These are phyloP conservation scores for Multifurca ochricompacta DNA, from an alignment of 768 basidiomycete species.

Conservation along the genomic window DNA sequence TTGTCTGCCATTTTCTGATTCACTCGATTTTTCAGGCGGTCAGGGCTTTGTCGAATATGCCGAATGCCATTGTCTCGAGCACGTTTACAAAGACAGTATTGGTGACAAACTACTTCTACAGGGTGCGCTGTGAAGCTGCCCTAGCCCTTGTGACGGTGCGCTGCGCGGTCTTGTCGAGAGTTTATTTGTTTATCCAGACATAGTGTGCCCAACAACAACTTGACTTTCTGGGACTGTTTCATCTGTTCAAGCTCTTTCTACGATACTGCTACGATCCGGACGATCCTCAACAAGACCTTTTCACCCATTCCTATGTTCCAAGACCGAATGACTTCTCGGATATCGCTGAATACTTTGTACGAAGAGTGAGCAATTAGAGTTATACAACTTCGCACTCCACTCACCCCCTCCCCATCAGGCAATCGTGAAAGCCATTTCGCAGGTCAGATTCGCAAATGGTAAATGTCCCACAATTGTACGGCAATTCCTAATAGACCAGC, in stretches of 20 bases:
- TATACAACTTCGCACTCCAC: not conserved
- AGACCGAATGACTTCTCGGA: slow-evolving; percentile 93
- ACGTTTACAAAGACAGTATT: slow-evolving; percentile 89
- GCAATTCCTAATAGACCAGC: slow-evolving; percentile 82
- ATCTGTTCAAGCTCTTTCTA: slow-evolving; percentile 91
- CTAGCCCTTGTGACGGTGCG: slow-evolving; percentile 73
- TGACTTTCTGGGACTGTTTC: slow-evolving; percentile 88
- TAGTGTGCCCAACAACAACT: slow-evolving; percentile 80
- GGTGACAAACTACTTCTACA: slow-evolving; percentile 92
- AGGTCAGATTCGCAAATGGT: slow-evolving; percentile 79
- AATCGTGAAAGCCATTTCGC: slow-evolving; percentile 74
- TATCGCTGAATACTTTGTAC: slow-evolving; percentile 87
- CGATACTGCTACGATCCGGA: slow-evolving; percentile 87
- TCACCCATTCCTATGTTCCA: slow-evolving; percentile 84
- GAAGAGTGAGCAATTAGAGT: slow-evolving; percentile 54
- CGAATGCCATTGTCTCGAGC: slow-evolving; percentile 80
- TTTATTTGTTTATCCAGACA: slow-evolving; percentile 11
- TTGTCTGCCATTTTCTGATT: slow-evolving; percentile 13
- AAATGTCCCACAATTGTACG: slow-evolving; percentile 82
- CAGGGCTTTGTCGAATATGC: slow-evolving; percentile 71
- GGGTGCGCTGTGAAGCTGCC: slow-evolving; percentile 93
- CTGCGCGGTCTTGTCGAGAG: slow-evolving; percentile 12
- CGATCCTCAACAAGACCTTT: slow-evolving; percentile 73
- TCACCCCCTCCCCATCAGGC: slow-evolving; percentile 37
- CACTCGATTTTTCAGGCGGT: slow-evolving; percentile 61